phyloP scores from a whole-genome alignment of 176 grass and related monocot genomes.

The Triticum dicoccoides region DNA sequence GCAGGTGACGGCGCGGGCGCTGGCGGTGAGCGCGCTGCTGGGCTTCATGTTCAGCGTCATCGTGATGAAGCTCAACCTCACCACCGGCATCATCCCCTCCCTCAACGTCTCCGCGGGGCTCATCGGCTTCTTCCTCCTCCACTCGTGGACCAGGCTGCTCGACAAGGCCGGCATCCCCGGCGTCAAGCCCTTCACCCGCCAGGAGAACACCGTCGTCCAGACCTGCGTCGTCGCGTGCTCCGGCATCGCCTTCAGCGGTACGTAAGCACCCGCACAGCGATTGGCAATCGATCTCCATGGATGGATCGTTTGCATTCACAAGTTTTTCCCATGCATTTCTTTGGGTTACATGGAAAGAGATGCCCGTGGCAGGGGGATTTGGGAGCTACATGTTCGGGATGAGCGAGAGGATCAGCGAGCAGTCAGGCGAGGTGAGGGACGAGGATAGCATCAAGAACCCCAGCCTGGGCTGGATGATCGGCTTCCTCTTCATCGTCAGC shows the following conservation, averaged over 20 bases:
- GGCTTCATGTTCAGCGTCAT: conserved; percentile 76
- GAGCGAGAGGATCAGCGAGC: conserved; percentile 39
- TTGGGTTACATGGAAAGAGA: too few relatives aligned
- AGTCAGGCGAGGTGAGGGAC: conserved; percentile 14
- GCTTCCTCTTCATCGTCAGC: conserved; percentile 60
- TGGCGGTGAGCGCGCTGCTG: conserved; percentile 60
- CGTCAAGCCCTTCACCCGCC: conserved; percentile 64
- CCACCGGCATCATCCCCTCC: conserved; percentile 83
- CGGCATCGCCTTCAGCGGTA: conserved; percentile 89
- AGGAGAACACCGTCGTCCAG: conserved; percentile 22
- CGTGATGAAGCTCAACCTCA: conserved; percentile 97
- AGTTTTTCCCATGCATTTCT: not conserved
- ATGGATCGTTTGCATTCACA: not conserved
- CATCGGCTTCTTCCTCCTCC: conserved; percentile 84
- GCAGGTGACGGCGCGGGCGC: conserved; percentile 68
- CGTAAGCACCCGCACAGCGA: not conserved
- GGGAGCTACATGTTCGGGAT: conserved; percentile 57
- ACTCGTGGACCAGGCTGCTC: conserved; percentile 49
- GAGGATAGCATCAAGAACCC: conserved; percentile 46
- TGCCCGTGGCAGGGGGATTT: conserved; percentile 32
- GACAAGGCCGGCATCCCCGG: conserved; percentile 31
- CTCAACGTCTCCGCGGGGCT: conserved; percentile 89
- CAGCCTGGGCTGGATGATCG: conserved; percentile 53
- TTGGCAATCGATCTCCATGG: not conserved
- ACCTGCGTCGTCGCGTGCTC: conserved; percentile 43